phyloP scores from a whole-genome alignment of 495 filamentous ascomycete species.

The Penicillium cosmopolitanum region DNA sequence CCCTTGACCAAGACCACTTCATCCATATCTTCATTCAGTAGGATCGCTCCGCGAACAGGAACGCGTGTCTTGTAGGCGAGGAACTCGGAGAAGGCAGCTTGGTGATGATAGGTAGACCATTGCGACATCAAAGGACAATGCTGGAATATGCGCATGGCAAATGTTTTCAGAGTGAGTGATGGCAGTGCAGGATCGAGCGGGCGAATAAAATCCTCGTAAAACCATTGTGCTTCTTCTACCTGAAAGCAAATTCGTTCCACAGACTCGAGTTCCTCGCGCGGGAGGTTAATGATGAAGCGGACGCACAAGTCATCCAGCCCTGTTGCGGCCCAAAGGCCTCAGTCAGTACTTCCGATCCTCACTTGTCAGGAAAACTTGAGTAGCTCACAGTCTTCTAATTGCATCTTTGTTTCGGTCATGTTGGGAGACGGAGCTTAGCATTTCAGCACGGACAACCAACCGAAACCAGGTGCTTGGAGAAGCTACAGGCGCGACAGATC shows the following conservation, averaged over 20 bases:
- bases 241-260: conserved; percentile 97
- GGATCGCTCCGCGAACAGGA: conserved; percentile 89
- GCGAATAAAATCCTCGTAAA: conserved; percentile 98
- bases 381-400: conserved; percentile 81
- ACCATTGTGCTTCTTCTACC: conserved; percentile 99
- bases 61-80: conserved; percentile 91
- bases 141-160: conserved; percentile 85
- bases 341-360: conserved; percentile 6
- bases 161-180: conserved; percentile 77
- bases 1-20: conserved; percentile 90
- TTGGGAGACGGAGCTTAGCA: conserved; percentile 48
- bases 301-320: conserved; percentile 96
- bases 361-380: background rate
- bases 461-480: conserved; percentile 23
- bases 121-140: conserved; percentile 86
- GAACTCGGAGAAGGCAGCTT: conserved; percentile 84
- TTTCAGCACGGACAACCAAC: conserved; percentile 42
- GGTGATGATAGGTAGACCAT: conserved; percentile 76
- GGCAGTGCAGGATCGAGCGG: conserved; percentile 84
- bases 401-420: conserved; percentile 82
- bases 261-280: conserved; percentile 82
- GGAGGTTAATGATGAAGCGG: conserved; percentile 94
- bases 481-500: conserved; percentile 25
- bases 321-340: conserved; percentile 34
- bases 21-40: conserved; percentile 91